phyloP scores from a whole-genome alignment of 2,329 filamentous ascomycete genomes.

The Paraphaeosphaeria minitans region DNA sequence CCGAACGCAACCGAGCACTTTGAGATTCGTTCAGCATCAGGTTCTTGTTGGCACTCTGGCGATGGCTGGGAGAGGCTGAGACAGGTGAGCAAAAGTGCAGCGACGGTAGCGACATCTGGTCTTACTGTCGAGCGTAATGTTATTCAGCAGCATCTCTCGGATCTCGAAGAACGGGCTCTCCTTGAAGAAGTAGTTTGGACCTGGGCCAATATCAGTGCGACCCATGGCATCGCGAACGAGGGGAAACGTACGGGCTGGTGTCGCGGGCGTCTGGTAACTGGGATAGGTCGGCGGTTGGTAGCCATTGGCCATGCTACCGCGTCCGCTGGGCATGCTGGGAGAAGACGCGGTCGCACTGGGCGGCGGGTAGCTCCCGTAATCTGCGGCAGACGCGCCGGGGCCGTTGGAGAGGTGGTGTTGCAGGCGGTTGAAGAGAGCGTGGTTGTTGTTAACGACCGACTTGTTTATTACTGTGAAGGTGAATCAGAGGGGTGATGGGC shows the following conservation, averaged over 20 bases:
- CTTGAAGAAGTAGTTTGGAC: constrained; percentile 63
- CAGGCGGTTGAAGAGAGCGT: constrained; percentile 44
- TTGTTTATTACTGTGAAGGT: constrained; percentile 44
- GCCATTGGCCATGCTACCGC: constrained; percentile 31
- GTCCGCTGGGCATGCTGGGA: constrained; percentile 25
- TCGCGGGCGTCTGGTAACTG: constrained; percentile 21
- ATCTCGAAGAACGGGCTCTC: constrained; percentile 85
- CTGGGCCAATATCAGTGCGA: neutral
- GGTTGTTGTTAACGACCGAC: constrained; percentile 42
- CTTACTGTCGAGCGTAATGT: constrained; percentile 75
- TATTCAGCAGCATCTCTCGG: constrained; percentile 65
- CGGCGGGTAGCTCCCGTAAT: constrained; percentile 25
- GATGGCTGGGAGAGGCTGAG: constrained; percentile 63
- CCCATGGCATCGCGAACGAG: neutral
- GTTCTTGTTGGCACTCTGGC: constrained; percentile 64
- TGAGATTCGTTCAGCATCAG: constrained; percentile 61
- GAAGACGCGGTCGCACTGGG: constrained; percentile 22
- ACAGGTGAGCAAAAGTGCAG: neutral
- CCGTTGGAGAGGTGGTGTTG: constrained; percentile 50
- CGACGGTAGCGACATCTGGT: neutral
- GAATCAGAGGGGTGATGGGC: neutral
- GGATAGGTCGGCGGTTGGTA: constrained; percentile 18
- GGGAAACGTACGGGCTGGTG: constrained; percentile 23
- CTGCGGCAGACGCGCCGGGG: constrained; percentile 33
- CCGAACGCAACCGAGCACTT: constrained; percentile 61